A percentile compares a stretch with the other conserved stretches of the same genome.
These are phyloP conservation scores for Pneumocystis oryctolagi DNA, from an alignment of 1,139 yeast genomes.

Conservation along the genomic window DNA sequence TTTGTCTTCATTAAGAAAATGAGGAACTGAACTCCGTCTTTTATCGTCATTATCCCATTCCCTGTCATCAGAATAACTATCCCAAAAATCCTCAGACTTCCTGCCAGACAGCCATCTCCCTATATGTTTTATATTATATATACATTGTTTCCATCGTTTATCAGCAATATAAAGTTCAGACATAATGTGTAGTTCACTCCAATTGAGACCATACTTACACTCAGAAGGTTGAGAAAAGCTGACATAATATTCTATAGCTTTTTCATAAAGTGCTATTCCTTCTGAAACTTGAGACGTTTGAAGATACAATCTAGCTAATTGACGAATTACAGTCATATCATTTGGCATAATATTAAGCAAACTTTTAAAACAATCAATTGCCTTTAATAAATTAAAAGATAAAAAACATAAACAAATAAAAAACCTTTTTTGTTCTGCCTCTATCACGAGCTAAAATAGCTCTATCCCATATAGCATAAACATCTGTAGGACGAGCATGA, in stretches of 20 bases:
- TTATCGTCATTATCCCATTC: conserved; percentile 55
- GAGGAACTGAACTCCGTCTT: conserved; percentile 29
- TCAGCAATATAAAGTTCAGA: conserved; percentile 63
- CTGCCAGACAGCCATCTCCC: conserved; percentile 76
- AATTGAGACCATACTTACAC: conserved; percentile 37
- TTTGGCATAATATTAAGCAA: conserved; percentile 42
- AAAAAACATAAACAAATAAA: background rate
- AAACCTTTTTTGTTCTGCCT: conserved; percentile 17
- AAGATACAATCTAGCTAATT: conserved; percentile 63
- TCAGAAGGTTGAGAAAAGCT: conserved; percentile 22
- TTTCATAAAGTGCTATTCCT: conserved; percentile 64
- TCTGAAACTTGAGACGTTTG: conserved; percentile 63
- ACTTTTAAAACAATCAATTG: conserved; percentile 40
- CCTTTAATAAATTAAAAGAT: conserved; percentile 26
- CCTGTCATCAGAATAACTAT: conserved; percentile 53
- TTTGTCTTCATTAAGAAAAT: conserved; percentile 1
- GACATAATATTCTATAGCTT: conserved; percentile 41
- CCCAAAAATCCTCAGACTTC: conserved; percentile 64
- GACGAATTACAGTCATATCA: conserved; percentile 48
- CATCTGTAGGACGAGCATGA: conserved; percentile 40
- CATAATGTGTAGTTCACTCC: conserved; percentile 78
- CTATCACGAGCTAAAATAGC: conserved; percentile 21
- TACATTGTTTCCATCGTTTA: conserved; percentile 48
- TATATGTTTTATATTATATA: conserved; percentile 50
- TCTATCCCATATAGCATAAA: conserved; percentile 31